Evolutionary conservation across 257 asterid genomes (phyloP).

Genomic region (Solanum virginianum): DNA sequence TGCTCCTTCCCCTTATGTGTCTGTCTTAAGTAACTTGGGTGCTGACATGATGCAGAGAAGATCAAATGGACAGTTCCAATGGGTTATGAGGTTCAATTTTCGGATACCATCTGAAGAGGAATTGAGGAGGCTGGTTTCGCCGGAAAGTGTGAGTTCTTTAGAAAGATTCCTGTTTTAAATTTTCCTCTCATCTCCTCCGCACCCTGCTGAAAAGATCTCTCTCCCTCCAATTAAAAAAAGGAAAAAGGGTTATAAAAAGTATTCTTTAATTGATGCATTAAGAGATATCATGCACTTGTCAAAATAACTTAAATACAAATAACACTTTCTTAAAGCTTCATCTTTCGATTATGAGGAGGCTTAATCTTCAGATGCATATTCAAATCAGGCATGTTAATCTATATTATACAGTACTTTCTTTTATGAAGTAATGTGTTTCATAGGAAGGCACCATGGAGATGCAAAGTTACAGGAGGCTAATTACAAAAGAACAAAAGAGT

Average conservation of each 20-base stretch:
- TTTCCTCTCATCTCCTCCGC: background rate
- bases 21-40: background rate
- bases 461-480: background rate
- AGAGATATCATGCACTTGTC: background rate
- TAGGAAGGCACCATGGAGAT: background rate
- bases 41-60: constrained; percentile 41
- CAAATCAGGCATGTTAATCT: background rate
- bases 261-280: background rate
- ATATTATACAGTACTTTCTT: background rate
- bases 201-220: background rate
- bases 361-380: background rate
- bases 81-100: constrained; percentile 84
- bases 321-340: background rate
- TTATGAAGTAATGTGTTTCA: background rate
- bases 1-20: background rate
- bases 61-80: constrained; percentile 54
- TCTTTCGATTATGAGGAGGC: background rate
- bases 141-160: constrained; percentile 67
- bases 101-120: constrained; percentile 96
- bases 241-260: background rate
- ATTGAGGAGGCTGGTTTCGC: constrained; percentile 93
- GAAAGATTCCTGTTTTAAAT: background rate
- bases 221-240: background rate
- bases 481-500: background rate
- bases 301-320: background rate